Conservation (phyloP, 805 yeast species). For the Kodamaea kaohsiungensis region DNA sequence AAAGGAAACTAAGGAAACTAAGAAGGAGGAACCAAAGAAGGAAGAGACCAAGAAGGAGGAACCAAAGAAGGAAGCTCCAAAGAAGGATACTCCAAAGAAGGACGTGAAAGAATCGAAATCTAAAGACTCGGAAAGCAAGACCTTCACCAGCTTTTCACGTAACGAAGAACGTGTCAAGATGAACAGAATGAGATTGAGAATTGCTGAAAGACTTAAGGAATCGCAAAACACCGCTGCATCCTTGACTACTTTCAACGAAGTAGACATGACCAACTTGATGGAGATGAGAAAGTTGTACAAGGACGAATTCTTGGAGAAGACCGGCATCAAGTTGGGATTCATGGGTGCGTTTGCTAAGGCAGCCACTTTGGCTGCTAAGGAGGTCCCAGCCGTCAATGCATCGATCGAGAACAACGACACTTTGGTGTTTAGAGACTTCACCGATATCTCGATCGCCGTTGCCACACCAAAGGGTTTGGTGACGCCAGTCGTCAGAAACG, state of each 20-base stretch:
- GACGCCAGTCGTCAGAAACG: slow-evolving; percentile 96
- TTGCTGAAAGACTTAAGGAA: slow-evolving; percentile 98
- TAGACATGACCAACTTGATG: slow-evolving; percentile 89
- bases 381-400: slow-evolving; percentile 93
- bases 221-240: slow-evolving; percentile 99
- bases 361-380: slow-evolving; percentile 87
- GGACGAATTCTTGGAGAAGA: slow-evolving; percentile 92
- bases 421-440: slow-evolving; percentile 93
- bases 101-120: slow-evolving; percentile 27
- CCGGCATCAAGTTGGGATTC: slow-evolving; percentile 94
- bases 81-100: slow-evolving; percentile 32
- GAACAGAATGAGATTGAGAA: slow-evolving; percentile 99
- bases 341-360: slow-evolving; percentile 99
- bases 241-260: slow-evolving; percentile 96
- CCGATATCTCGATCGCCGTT: slow-evolving; percentile 94
- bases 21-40: slow-evolving; percentile 34
- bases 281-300: slow-evolving; percentile 95
- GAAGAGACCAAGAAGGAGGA: slow-evolving; percentile 35
- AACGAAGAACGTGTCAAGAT: slow-evolving; percentile 89
- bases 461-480: slow-evolving; percentile 99
- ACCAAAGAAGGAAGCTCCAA: slow-evolving; percentile 31
- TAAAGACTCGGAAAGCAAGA: slow-evolving; percentile 15
- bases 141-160: slow-evolving; percentile 66
- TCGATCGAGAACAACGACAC: slow-evolving; percentile 91
- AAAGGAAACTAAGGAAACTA: slow-evolving; percentile 34